Evolutionary conservation across 176 grass and related monocot genomes (phyloP), one percentile per base, ranked within the genome.

Genomic region (Alopecurus myosuroides): DNA sequence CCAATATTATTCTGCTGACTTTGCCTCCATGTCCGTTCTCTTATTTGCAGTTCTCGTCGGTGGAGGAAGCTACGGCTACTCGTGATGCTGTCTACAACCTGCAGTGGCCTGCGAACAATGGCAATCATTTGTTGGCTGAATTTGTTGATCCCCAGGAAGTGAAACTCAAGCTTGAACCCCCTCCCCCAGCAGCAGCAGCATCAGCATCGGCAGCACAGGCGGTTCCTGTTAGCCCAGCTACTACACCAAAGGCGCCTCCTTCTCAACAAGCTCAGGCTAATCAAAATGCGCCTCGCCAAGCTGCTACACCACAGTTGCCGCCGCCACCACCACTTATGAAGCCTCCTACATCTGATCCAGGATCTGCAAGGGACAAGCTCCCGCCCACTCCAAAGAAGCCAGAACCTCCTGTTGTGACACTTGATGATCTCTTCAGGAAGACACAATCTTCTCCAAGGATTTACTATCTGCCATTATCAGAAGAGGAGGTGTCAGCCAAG

Each of bases 391-490:
- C 96, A 48, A 96, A 86, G 81, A 92, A 97, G 72, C 88, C 88
- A 1, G 97, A 97, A 42, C 92, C 91, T 65, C 84, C 97, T 72
- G 97, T 90, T 50, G 41, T 99, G 65, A 99, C 97, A 46, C 92
- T 99, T 18, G 94, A 99, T 80, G 97, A 99, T 89, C 90, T 99
- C 58, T 99, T 99, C 55, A 96, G 76, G 82, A 99, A 99, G 83
- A 99, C 97, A 53, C 91, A 99, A 37, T 69, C 94, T 20, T 82
- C 76, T 14, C 97, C 97, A 5, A 96, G 97, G 86, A 96, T 99
- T 40, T 99, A 99, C 85, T 99, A 92, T 79, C 30, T 94, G 22
- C 97, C 97, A n/a, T 92, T 95, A 78, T 92, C 97, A 6, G 93
- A 99, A 85, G 94, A 99, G 81, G 85, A 88, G 71, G 97, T 97